These are phyloP conservation scores for Ceriops decandra DNA, from an alignment of 345 rosid species.

Conservation along the genomic window DNA sequence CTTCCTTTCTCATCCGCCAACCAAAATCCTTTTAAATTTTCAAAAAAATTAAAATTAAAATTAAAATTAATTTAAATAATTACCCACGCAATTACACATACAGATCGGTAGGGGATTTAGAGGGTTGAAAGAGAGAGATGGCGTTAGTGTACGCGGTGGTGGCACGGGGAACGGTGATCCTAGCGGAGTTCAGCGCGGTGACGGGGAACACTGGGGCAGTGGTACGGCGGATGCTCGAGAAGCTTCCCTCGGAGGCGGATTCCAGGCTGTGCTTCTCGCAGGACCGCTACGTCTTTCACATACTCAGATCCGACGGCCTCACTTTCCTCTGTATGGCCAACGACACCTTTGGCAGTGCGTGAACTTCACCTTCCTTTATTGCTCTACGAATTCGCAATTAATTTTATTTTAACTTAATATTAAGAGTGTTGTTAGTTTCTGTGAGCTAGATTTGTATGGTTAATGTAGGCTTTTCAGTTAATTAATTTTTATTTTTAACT, in stretches of 20 bases:
- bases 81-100: background rate
- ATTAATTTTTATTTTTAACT: too few species aligned
- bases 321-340: constrained; percentile 95
- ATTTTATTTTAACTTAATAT: too few species aligned
- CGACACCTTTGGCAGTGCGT: constrained; percentile 87
- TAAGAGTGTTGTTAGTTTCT: too few species aligned
- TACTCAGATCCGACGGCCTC: constrained; percentile 88
- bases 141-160: constrained; percentile 90
- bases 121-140: constrained; percentile 33
- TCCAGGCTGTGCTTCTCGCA: constrained; percentile 88
- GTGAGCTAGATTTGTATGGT: too few species aligned
- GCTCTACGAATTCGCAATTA: background rate
- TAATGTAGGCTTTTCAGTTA: too few species aligned
- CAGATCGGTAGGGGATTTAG: too few species aligned
- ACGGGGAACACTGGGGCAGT: constrained; percentile 92
- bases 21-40: too few species aligned
- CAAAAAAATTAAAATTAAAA: background rate
- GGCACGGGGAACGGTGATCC: constrained; percentile 85
- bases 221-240: constrained; percentile 82
- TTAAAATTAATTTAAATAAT: background rate
- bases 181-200: constrained; percentile 96
- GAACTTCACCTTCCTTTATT: background rate
- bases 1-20: background rate
- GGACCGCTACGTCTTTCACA: constrained; percentile 88
- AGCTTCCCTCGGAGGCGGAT: constrained; percentile 64